Percentiles rank a stretch among this genome's conserved stretches.
Conservation (phyloP, 23 red algal genomes). For the Gracilaria caudata region DNA sequence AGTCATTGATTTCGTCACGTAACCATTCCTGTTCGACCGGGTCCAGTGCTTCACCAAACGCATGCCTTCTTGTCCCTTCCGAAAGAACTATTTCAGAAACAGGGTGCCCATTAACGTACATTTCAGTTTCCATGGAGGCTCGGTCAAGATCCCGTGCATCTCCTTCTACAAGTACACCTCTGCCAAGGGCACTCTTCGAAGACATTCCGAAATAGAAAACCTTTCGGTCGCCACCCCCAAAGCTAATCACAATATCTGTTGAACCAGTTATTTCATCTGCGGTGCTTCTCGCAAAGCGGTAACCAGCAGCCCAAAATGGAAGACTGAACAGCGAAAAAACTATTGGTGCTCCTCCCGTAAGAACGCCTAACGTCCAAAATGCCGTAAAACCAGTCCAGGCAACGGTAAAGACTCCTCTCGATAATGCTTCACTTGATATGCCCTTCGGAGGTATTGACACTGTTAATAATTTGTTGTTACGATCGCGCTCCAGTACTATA, state of each 20-base stretch:
- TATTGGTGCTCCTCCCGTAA: constrained; percentile 64
- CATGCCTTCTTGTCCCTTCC: constrained; percentile 49
- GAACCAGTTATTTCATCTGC: constrained; percentile 40
- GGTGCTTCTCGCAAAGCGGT: constrained; percentile 43
- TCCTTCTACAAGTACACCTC: constrained; percentile 25
- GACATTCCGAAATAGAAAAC: constrained; percentile 57
- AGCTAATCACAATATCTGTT: constrained; percentile 37
- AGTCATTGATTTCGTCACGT: constrained; percentile 62
- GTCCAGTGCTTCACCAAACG: constrained; percentile 35
- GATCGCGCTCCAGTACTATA: constrained; percentile 51
- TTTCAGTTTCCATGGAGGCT: constrained; percentile 46
- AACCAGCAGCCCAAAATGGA: constrained; percentile 81
- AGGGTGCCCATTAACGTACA: constrained; percentile 61
- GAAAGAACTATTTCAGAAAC: constrained; percentile 33
- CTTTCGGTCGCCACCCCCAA: constrained; percentile 46
- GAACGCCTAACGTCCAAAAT: constrained; percentile 61
- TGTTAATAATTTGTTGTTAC: constrained; percentile 29
- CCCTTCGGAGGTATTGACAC: constrained; percentile 56
- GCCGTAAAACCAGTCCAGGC: constrained; percentile 62
- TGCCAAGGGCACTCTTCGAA: constrained; percentile 40
- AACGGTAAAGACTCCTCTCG: constrained; percentile 56
- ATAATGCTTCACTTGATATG: constrained; percentile 40
- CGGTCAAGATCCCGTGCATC: constrained; percentile 59
- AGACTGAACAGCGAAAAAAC: constrained; percentile 66
- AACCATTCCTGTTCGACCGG: constrained; percentile 64